These are phyloP conservation scores for Zopfochytrium polystomum DNA, from an alignment of 371 early-diverging fungal species.

Conservation along the genomic window DNA sequence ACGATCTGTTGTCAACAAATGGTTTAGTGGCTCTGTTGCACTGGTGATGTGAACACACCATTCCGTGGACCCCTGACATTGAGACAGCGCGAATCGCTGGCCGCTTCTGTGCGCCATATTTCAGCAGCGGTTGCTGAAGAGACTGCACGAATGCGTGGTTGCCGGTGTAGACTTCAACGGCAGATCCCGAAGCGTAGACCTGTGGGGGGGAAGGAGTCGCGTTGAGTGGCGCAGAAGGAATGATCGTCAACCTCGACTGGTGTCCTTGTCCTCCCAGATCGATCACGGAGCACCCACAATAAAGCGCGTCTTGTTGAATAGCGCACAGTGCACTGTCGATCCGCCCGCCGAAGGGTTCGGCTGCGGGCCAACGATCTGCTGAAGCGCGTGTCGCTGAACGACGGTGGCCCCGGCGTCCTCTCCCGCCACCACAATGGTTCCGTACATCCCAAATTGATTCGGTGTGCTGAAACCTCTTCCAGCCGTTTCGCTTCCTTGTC, in stretches of 20 bases:
- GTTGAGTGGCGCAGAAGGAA: background rate
- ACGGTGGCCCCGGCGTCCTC: too few relatives aligned
- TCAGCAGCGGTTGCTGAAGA: background rate
- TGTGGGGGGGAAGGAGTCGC: too few relatives aligned
- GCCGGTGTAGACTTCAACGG: background rate
- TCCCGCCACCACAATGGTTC: too few relatives aligned
- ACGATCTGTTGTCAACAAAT: too few relatives aligned
- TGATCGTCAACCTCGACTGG: background rate
- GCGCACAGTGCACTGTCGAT: background rate
- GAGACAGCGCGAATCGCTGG: background rate
- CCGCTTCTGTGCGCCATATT: background rate
- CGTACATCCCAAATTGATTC: too few relatives aligned
- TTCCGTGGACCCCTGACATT: background rate
- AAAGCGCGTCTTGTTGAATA: background rate
- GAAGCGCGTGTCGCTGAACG: background rate
- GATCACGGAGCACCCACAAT: background rate
- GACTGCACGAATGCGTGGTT: background rate
- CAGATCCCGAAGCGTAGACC: background rate
- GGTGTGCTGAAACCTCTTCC: too few relatives aligned
- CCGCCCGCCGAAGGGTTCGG: background rate
- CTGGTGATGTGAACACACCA: background rate
- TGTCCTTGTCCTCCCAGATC: too few relatives aligned
- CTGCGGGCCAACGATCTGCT: background rate
- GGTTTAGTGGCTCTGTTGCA: too few relatives aligned
- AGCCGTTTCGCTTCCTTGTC: too few relatives aligned